phyloP scores from a whole-genome alignment of 257 asterid genomes.

The Solanum bukasovii region DNA sequence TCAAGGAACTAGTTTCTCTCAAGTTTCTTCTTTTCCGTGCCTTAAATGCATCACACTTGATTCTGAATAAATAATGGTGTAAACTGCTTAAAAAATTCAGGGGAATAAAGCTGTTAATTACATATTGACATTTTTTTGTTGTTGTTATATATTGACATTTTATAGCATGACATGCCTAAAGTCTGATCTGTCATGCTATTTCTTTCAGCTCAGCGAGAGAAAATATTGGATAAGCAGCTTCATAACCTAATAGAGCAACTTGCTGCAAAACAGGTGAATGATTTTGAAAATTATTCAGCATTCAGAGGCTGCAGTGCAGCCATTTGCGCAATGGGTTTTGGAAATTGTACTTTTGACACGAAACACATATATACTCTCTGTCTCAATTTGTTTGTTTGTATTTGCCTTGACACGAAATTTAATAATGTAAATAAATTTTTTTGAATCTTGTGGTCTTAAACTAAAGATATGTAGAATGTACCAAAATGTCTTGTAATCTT shows the following conservation, averaged over 20 bases:
- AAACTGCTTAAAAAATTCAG: neutral
- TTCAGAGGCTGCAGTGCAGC: neutral
- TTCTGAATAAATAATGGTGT: neutral
- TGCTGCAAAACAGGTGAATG: slow-evolving; percentile 66
- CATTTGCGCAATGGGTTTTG: neutral
- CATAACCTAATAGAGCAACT: slow-evolving; percentile 91
- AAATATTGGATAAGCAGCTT: slow-evolving; percentile 81
- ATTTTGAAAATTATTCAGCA: neutral
- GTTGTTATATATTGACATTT: neutral
- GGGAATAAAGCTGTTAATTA: neutral
- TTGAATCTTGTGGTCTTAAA: neutral
- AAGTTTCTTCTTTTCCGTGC: neutral
- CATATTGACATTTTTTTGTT: neutral
- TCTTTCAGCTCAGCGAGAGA: slow-evolving; percentile 83
- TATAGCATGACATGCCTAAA: neutral
- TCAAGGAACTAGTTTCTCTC: neutral
- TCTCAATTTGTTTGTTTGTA: neutral
- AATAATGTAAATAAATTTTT: neutral
- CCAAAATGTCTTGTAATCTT: neutral
- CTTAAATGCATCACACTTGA: neutral
- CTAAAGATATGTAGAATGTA: neutral
- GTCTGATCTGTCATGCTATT: neutral
- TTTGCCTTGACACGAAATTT: neutral
- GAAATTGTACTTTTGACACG: neutral
- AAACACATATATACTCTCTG: neutral